Evolutionary conservation across 805 yeast genomes (phyloP).

Genomic region (Monosporozyma aerobia): DNA sequence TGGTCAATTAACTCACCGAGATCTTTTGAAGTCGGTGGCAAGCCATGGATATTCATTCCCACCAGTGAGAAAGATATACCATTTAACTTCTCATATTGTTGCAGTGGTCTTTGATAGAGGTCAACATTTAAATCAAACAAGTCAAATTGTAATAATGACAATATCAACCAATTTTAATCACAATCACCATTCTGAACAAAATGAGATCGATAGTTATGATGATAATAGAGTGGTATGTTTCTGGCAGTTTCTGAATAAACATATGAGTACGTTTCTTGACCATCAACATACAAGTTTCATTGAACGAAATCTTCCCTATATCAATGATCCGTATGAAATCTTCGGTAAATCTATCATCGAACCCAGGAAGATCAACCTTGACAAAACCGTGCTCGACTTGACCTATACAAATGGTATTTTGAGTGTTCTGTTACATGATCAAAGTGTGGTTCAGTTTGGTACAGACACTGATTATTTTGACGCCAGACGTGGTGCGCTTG

Average conservation of each 20-base stretch:
- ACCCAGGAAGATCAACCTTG: conserved; percentile 3
- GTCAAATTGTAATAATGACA: background rate
- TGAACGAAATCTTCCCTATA: conserved; percentile 1
- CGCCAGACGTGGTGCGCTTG: background rate
- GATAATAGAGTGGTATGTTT: background rate
- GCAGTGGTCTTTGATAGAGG: background rate
- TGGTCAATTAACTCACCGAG: background rate
- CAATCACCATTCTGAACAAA: too few relatives aligned
- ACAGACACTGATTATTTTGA: background rate
- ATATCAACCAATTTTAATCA: background rate
- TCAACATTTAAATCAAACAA: background rate
- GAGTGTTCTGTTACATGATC: background rate
- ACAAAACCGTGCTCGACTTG: conserved; percentile 8
- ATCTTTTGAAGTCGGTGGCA: background rate
- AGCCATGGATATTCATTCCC: background rate
- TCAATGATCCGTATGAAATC: background rate
- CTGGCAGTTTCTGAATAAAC: background rate
- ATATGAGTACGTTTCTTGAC: background rate
- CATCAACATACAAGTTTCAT: background rate
- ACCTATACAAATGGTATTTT: background rate
- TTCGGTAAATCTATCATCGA: background rate
- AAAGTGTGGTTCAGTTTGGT: background rate
- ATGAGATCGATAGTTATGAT: background rate
- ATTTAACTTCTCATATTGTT: background rate
- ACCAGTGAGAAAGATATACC: background rate